Evolutionary conservation across 2,329 filamentous ascomycete genomes (phyloP).

Genomic region (Epicoccum nigrum): DNA sequence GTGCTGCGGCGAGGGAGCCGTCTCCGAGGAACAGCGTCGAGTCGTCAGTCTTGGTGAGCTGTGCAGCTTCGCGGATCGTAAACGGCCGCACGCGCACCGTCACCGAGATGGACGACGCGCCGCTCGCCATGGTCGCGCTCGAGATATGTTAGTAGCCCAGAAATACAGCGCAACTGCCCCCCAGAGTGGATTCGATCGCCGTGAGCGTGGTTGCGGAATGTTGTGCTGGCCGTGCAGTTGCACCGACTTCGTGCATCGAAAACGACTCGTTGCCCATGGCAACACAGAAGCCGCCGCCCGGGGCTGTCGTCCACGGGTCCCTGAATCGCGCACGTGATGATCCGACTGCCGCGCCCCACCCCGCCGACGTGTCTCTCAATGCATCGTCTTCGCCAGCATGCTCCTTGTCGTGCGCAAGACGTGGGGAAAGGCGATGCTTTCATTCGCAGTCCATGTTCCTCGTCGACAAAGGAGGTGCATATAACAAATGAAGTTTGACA

Average conservation of each 20-base stretch:
- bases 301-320: background rate
- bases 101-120: constrained; percentile 58
- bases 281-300: constrained; percentile 1
- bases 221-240: constrained; percentile 26
- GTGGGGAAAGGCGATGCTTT: background rate
- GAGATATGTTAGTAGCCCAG: constrained; percentile 15
- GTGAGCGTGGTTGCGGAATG: constrained; percentile 34
- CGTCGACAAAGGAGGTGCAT: too few relatives aligned
- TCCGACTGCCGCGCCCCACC: background rate
- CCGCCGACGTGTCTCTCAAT: constrained; percentile 2
- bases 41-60: constrained; percentile 81
- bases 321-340: constrained; percentile 2
- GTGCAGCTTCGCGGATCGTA: constrained; percentile 90
- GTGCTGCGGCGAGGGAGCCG: constrained; percentile 86
- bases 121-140: constrained; percentile 44
- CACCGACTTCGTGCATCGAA: constrained; percentile 10
- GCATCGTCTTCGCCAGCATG: constrained; percentile 1
- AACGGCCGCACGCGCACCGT: constrained; percentile 69
- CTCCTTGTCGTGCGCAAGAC: background rate
- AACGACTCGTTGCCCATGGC: constrained; percentile 9
- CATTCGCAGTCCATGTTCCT: background rate
- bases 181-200: constrained; percentile 13
- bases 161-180: constrained; percentile 23
- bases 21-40: constrained; percentile 93
- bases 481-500: background rate